Conservation (phyloP, 2,329 filamentous ascomycete genomes). For the Calonectria leucothoes region DNA sequence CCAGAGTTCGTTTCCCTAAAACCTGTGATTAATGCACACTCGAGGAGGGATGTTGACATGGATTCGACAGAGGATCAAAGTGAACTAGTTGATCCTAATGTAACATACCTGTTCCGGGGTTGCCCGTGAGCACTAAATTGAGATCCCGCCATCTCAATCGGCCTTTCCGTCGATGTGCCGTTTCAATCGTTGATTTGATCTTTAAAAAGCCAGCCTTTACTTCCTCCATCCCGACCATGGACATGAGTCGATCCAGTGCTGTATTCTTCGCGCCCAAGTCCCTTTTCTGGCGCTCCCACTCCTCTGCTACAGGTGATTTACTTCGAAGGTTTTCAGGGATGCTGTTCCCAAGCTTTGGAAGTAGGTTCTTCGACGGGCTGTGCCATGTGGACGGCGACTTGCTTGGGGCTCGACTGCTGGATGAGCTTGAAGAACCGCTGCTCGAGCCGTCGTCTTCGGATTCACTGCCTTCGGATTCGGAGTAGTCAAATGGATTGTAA, state of each 20-base stretch:
- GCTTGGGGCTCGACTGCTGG: background rate
- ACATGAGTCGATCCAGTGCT: background rate
- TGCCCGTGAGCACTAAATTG: background rate
- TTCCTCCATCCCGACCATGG: background rate
- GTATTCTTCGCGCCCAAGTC: background rate
- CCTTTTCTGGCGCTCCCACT: background rate
- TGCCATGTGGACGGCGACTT: background rate
- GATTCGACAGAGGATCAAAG: background rate
- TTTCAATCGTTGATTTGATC: background rate
- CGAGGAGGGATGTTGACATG: background rate
- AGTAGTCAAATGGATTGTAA: background rate
- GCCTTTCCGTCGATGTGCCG: background rate
- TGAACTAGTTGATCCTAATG: background rate
- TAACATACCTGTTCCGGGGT: background rate
- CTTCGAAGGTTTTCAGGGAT: background rate
- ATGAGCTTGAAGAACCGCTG: background rate
- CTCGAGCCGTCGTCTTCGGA: background rate
- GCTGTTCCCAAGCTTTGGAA: background rate
- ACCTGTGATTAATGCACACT: background rate
- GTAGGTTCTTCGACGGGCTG: background rate
- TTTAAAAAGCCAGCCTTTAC: background rate
- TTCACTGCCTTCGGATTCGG: background rate
- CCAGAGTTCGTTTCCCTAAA: background rate
- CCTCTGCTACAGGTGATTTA: background rate
- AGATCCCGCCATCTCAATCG: background rate